phyloP scores from a whole-genome alignment of 805 yeast species.

The Jamesozyma spencerorum region DNA sequence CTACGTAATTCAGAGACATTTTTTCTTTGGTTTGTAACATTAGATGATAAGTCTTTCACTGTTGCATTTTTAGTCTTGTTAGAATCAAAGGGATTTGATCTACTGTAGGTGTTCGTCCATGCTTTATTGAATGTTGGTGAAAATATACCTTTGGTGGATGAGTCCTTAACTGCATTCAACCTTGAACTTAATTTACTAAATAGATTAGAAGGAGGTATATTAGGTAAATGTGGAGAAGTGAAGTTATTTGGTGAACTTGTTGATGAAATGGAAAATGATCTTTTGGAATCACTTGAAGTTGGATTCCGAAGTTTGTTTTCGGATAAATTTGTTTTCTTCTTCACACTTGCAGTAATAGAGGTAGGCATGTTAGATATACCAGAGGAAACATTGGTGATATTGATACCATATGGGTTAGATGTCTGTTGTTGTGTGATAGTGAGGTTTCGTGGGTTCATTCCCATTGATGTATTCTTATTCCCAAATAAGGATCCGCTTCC shows the following conservation, averaged over 20 bases:
- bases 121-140: slow-evolving; percentile 23
- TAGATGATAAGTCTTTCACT: slow-evolving; percentile 5
- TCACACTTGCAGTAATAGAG: slow-evolving; percentile 30
- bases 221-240: slow-evolving; percentile 4
- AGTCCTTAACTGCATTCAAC: slow-evolving; percentile 20
- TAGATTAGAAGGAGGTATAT: slow-evolving; percentile 22
- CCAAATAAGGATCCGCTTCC: slow-evolving; percentile 9
- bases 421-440: slow-evolving; percentile 1
- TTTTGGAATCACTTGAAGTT: slow-evolving; percentile 2
- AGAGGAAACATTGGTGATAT: slow-evolving; percentile 22
- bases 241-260: slow-evolving; percentile 18
- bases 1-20: slow-evolving; percentile 28
- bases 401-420: slow-evolving; percentile 27
- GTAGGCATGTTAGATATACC: slow-evolving; percentile 32
- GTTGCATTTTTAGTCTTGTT: background rate
- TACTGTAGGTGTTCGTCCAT: slow-evolving; percentile 1
- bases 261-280: slow-evolving; percentile 16
- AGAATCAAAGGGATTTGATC: background rate
- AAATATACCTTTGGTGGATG: slow-evolving; percentile 31
- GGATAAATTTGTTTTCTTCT: slow-evolving; percentile 6
- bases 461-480: background rate
- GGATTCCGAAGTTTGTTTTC: slow-evolving; percentile 1
- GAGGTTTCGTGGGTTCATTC: background rate
- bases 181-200: slow-evolving; percentile 32
- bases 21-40: slow-evolving; percentile 6